Evolutionary conservation across 257 asterid species (phyloP).

Genomic region (Solanum ossicruentum): DNA sequence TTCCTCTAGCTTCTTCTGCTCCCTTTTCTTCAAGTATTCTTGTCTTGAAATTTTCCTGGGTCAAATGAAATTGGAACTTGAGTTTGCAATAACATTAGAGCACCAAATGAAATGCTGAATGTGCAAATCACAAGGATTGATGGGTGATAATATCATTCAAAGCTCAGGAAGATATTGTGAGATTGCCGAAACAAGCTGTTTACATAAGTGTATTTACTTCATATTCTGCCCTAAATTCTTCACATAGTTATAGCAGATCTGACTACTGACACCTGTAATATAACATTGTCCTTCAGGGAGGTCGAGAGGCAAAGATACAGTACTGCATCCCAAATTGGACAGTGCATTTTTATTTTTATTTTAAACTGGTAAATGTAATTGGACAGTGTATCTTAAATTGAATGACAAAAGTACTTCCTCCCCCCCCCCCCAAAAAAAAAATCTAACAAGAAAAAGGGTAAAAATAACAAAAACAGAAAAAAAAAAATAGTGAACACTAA

Average conservation of each 20-base stretch:
- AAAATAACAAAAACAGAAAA: background rate
- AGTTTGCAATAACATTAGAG: background rate
- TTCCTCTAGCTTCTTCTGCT: conserved; percentile 84
- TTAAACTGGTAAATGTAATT: too few relatives aligned
- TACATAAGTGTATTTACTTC: background rate
- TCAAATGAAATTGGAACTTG: background rate
- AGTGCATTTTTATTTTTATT: background rate
- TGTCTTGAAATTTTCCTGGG: conserved; percentile 73
- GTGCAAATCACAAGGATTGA: background rate
- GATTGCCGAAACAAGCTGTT: background rate
- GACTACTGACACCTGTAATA: background rate
- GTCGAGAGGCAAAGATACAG: background rate
- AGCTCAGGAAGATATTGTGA: background rate
- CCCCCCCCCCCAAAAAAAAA: background rate
- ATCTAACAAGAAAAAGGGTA: background rate
- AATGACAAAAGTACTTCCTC: background rate
- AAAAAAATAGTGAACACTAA: background rate
- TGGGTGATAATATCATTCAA: background rate
- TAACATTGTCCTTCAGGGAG: background rate
- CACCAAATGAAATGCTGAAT: background rate
- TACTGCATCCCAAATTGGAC: background rate
- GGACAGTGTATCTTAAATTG: background rate
- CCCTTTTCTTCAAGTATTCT: conserved; percentile 87
- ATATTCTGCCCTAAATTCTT: background rate
- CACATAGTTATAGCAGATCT: background rate